Base-by-base conservation (phyloP, 805 yeast species). In the Yarrowia sp. region DNA sequence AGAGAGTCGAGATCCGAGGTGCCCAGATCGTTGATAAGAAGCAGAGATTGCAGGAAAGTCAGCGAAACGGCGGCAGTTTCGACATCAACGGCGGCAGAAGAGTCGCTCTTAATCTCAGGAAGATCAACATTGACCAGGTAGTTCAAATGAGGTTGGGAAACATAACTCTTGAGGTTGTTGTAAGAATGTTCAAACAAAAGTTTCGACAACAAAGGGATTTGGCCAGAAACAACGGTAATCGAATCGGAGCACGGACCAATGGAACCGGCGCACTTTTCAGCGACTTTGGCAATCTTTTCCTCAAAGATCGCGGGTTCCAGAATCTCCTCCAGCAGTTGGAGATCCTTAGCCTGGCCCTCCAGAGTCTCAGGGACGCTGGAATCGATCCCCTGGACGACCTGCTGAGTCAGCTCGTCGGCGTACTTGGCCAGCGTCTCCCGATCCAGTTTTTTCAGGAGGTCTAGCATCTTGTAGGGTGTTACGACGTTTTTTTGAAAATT, bases 121-220 rank as follows among this genome's bases (percentile, higher is more conserved):
- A 55, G 63, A 13, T 55, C 63, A 6, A 40, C 63, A 30, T 42
- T 58, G 12, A 58, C 50, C 33, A 58, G 13, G 10, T 58, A 58
- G 64, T 58, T 58, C 42, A 58, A 40, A 43, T 58, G 50, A n/a
- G 64, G 64, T 17, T 58, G 64, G 6, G 50, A 40, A 8, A 58
- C 39, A 15, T 58, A 58, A 2, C 9, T 2, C 15, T 15, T 30
- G 38, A 58, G 17, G n/a, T 15, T 42, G 33, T n/a, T n/a, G 40
- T 33, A 42, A 9, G 50, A 33, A 30, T 42, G 40, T 24, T 58
- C 64, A 17, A 42, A 58, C 4, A 58, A 42, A 3, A 42, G 64
- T 19, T 33, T 43, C 8, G 64, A 58, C 3, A 58, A 40, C 64
- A 42, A 19, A 1, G 64, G 64, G 6, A 58, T 30, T 13, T 58